These are phyloP conservation scores for Phytophthora melonis DNA, from an alignment of 352 stramenopile genomes.

Conservation along the genomic window DNA sequence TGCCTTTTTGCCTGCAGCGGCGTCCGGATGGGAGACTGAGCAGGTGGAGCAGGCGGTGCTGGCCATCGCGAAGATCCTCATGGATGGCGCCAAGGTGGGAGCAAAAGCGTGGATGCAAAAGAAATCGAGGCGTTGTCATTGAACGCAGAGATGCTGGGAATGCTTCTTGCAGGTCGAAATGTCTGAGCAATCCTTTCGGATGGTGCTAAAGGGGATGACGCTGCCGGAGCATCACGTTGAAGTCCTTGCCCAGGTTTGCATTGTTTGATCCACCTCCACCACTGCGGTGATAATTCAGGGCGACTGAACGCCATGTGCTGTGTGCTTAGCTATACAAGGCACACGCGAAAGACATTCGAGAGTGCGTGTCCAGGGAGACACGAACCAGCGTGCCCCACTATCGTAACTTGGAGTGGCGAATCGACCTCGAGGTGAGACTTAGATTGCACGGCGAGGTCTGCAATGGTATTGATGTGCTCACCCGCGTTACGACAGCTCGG, in stretches of 20 bases:
- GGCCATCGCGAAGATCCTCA: constrained; percentile 77
- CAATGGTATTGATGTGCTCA: no score
- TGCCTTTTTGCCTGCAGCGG: constrained; percentile 39
- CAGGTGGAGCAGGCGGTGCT: constrained; percentile 66
- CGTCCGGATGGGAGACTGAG: constrained; percentile 64
- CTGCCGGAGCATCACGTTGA: constrained; percentile 54
- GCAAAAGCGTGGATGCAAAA: neutral
- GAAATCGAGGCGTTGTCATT: neutral
- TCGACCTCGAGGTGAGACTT: constrained; percentile 68
- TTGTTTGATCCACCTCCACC: neutral
- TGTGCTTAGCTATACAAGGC: constrained; percentile 58
- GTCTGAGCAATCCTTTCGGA: constrained; percentile 48
- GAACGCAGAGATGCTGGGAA: neutral
- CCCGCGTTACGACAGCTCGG: constrained; percentile 48
- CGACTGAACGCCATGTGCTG: neutral
- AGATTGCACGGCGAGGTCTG: no score
- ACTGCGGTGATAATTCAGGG: neutral
- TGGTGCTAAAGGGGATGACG: constrained; percentile 56
- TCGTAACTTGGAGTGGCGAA: constrained; percentile 77
- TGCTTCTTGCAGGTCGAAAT: constrained; percentile 47
- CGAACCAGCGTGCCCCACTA: constrained; percentile 63
- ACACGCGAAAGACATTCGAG: constrained; percentile 61
- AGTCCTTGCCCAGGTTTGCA: constrained; percentile 51
- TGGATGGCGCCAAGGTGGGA: constrained; percentile 71
- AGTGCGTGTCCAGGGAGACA: constrained; percentile 51